Evolutionary conservation across 208 protist species (phyloP).

Genomic region (Leishmania tarentolae): DNA sequence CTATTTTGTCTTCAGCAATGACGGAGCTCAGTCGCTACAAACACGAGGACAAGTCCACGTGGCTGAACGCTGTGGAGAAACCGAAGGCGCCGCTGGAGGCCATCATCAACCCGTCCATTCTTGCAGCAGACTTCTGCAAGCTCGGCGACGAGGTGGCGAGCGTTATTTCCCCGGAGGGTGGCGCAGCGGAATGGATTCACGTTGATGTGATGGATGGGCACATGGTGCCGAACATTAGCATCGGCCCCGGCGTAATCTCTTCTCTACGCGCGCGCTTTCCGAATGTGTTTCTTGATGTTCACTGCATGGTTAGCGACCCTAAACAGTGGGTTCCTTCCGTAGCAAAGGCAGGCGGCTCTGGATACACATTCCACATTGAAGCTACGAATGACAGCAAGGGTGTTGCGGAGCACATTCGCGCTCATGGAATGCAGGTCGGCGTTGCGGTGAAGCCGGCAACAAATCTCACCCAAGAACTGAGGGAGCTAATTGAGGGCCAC

Average conservation of each 20-base stretch:
- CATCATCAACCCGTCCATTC: slow-evolving; percentile 92
- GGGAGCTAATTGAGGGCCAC: slow-evolving; percentile 69
- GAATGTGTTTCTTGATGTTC: slow-evolving; percentile 94
- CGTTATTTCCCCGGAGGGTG: slow-evolving; percentile 70
- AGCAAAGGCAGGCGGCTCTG: slow-evolving; percentile 86
- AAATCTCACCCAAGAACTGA: slow-evolving; percentile 43
- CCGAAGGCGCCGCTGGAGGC: slow-evolving; percentile 44
- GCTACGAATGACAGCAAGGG: slow-evolving; percentile 62
- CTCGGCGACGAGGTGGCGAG: slow-evolving; percentile 81
- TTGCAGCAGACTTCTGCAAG: slow-evolving; percentile 87
- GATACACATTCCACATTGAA: slow-evolving; percentile 97
- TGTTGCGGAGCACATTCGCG: slow-evolving; percentile 71
- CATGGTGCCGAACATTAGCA: slow-evolving; percentile 98
- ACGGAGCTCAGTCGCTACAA: slow-evolving; percentile 31
- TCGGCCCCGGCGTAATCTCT: slow-evolving; percentile 94
- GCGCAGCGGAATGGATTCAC: slow-evolving; percentile 93
- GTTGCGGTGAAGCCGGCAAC: slow-evolving; percentile 98
- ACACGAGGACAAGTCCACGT: slow-evolving; percentile 62
- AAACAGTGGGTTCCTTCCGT: slow-evolving; percentile 88
- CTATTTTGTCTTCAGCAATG: background rate
- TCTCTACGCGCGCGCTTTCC: slow-evolving; percentile 83
- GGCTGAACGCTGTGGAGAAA: slow-evolving; percentile 50
- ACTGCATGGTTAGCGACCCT: slow-evolving; percentile 97
- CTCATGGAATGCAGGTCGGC: slow-evolving; percentile 90
- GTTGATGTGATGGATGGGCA: slow-evolving; percentile 98